Conservation (phyloP, 805 yeast genomes). For the Pichia paraexigua region DNA sequence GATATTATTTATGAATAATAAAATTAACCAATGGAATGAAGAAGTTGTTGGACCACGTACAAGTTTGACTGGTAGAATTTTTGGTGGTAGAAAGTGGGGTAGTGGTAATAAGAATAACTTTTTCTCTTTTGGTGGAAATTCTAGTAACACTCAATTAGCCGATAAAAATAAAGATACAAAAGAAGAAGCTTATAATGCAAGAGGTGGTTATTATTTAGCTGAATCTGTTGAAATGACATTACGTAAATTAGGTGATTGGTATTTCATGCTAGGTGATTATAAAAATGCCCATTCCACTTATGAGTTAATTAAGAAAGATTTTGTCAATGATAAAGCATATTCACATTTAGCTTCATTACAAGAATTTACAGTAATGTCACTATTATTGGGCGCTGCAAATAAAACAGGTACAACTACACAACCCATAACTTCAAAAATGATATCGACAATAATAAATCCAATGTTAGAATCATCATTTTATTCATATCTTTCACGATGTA, state of each 20-base stretch:
- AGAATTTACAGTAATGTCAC: slow-evolving; percentile 75
- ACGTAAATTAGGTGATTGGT: slow-evolving; percentile 86
- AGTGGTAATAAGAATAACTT: slow-evolving; percentile 27
- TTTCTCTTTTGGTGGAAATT: slow-evolving; percentile 23
- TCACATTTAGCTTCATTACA: slow-evolving; percentile 73
- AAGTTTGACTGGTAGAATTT: slow-evolving; percentile 67
- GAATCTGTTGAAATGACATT: slow-evolving; percentile 63
- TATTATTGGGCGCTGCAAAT: slow-evolving; percentile 47
- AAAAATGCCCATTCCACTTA: slow-evolving; percentile 76
- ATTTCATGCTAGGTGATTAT: slow-evolving; percentile 84
- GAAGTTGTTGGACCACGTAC: slow-evolving; percentile 67
- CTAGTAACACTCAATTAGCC: not conserved
- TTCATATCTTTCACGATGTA: slow-evolving; percentile 65
- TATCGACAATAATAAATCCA: slow-evolving; percentile 49
- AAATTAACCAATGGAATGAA: slow-evolving; percentile 80
- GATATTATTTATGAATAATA: slow-evolving; percentile 80
- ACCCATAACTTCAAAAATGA: slow-evolving; percentile 33
- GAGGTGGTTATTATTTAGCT: slow-evolving; percentile 52
- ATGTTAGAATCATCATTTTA: slow-evolving; percentile 65
- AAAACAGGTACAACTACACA: slow-evolving; percentile 24
- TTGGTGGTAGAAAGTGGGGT: slow-evolving; percentile 49
- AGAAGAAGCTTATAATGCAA: slow-evolving; percentile 34
- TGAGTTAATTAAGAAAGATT: slow-evolving; percentile 74
- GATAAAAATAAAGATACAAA: slow-evolving; percentile 9
- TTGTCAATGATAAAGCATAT: slow-evolving; percentile 73